Evolutionary conservation across 352 stramenopile species (phyloP).

Genomic region (Peronospora belbahrii): DNA sequence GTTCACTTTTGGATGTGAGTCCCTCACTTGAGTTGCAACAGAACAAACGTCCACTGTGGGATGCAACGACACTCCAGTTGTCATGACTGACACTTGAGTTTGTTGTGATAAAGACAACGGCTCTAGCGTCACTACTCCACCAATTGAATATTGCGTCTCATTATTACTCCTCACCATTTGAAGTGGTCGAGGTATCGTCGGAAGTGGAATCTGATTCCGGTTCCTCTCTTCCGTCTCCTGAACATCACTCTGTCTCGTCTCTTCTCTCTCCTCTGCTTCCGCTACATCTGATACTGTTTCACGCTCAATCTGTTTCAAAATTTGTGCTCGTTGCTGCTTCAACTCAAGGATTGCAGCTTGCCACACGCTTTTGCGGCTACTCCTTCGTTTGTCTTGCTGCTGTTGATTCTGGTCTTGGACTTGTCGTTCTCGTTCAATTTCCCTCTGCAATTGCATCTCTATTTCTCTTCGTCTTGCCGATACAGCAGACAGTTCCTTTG

Average conservation of each 20-base stretch:
- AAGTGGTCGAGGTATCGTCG: not conserved
- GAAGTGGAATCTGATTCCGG: not conserved
- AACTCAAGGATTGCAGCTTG: conserved; percentile 35
- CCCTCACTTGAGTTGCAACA: not conserved
- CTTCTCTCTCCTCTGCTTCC: not conserved
- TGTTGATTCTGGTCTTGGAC: conserved; percentile 6
- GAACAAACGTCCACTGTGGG: not conserved
- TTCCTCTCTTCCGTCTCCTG: not conserved
- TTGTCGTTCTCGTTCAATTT: conserved; percentile 23
- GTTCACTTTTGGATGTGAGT: conserved; percentile 3
- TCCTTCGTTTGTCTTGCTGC: not conserved
- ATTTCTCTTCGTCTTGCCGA: conserved; percentile 23
- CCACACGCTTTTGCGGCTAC: conserved; percentile 11
- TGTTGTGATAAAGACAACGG: conserved; percentile 18
- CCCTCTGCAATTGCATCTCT: conserved; percentile 30
- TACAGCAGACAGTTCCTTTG: conserved; percentile 32
- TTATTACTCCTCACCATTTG: not conserved
- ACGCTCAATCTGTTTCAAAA: conserved; percentile 37
- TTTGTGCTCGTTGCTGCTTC: conserved; percentile 36
- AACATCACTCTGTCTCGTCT: not conserved
- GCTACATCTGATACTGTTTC: conserved; percentile 13
- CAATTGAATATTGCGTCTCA: conserved; percentile 48
- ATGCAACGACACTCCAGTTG: conserved; percentile 4
- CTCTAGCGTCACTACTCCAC: conserved; percentile 48
- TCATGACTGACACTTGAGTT: not conserved